phyloP scores from a whole-genome alignment of 164 flowering plant species.

The Stephania japonica region DNA sequence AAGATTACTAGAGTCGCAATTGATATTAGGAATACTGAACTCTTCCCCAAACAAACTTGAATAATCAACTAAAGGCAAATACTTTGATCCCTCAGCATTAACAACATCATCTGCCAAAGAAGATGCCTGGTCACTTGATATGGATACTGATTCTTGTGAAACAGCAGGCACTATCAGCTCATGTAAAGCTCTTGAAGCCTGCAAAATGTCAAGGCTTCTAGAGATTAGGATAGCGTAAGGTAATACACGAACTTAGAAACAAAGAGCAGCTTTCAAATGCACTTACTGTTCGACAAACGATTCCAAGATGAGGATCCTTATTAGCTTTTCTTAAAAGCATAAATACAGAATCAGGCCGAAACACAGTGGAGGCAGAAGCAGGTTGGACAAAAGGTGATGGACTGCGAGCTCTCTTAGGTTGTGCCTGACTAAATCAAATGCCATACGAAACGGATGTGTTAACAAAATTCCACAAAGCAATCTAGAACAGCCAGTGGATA shows the following conservation, averaged over 20 bases:
- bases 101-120: slow-evolving; percentile 34
- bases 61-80: slow-evolving; percentile 44
- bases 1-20: slow-evolving; percentile 49
- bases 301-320: slow-evolving; percentile 61
- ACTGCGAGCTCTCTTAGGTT: slow-evolving; percentile 70
- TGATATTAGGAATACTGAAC: slow-evolving; percentile 42
- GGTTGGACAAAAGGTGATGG: slow-evolving; percentile 38
- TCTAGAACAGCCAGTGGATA: background rate
- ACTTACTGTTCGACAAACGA: slow-evolving; percentile 59
- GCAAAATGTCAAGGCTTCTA: slow-evolving; percentile 11
- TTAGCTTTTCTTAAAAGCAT: slow-evolving; percentile 70
- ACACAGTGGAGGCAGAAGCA: slow-evolving; percentile 48
- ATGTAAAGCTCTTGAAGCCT: slow-evolving; percentile 64
- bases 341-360: slow-evolving; percentile 65
- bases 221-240: background rate
- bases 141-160: slow-evolving; percentile 27
- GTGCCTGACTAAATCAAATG: slow-evolving; percentile 19
- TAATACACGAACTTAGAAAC: background rate
- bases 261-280: slow-evolving; percentile 6
- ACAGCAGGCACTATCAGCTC: slow-evolving; percentile 47
- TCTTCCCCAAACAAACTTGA: slow-evolving; percentile 80
- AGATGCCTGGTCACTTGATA: slow-evolving; percentile 26
- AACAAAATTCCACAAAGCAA: slow-evolving; percentile 4
- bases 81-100: slow-evolving; percentile 36
- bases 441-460: background rate